These are phyloP conservation scores for Lasiosphaeria hispida DNA, from an alignment of 495 filamentous ascomycete species.

Conservation along the genomic window DNA sequence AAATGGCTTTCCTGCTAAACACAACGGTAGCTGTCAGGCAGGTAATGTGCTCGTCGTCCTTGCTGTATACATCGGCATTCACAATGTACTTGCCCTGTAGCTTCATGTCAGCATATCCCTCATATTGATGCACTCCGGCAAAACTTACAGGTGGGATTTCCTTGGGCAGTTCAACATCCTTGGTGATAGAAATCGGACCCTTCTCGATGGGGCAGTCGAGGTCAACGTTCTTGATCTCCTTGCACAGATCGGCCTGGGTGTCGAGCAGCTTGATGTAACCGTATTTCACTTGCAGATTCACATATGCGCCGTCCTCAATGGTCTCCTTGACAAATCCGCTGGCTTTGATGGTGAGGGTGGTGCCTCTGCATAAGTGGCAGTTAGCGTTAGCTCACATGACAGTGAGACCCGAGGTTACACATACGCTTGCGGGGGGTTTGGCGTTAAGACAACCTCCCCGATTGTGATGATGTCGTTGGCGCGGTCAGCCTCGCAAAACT, in stretches of 20 bases:
- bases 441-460: conserved; percentile 71
- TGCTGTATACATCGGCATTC: conserved; percentile 74
- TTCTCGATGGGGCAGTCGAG: conserved; percentile 82
- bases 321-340: conserved; percentile 64
- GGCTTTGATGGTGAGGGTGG: conserved; percentile 75
- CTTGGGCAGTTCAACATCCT: conserved; percentile 79
- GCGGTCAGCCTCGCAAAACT: conserved; percentile 65
- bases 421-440: conserved; percentile 87
- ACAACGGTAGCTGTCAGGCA: conserved; percentile 70
- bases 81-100: conserved; percentile 85
- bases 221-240: conserved; percentile 83
- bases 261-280: conserved; percentile 86
- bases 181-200: conserved; percentile 68
- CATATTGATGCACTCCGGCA: no score
- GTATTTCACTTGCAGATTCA: conserved; percentile 85
- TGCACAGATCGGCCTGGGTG: conserved; percentile 76
- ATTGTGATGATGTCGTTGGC: conserved; percentile 67
- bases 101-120: no score
- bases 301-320: conserved; percentile 73
- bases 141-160: conserved; percentile 82
- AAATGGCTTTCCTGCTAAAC: conserved; percentile 43
- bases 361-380: conserved; percentile 56
- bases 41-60: conserved; percentile 67
- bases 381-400: conserved; percentile 5
- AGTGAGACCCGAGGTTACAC: conserved; percentile 34